Conservation (phyloP, 352 stramenopile genomes). For the Blastocystis sp. region DNA sequence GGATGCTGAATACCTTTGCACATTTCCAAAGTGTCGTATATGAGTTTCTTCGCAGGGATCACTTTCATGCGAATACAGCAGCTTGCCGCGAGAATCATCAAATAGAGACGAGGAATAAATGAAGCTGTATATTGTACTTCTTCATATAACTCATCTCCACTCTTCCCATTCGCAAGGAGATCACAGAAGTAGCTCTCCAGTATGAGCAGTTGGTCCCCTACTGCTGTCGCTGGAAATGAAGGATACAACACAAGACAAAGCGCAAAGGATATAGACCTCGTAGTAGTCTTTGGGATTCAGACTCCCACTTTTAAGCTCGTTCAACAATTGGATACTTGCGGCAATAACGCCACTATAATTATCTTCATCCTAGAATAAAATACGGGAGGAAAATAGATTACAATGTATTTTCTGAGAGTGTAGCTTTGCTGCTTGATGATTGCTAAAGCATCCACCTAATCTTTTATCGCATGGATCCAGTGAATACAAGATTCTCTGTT, state of each 20-base stretch:
- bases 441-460: slow-evolving; percentile 41
- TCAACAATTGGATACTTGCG: slow-evolving; percentile 75
- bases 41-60: slow-evolving; percentile 77
- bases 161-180: slow-evolving; percentile 73
- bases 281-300: slow-evolving; percentile 99
- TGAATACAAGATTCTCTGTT: slow-evolving; percentile 45
- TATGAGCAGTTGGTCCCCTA: slow-evolving; percentile 85
- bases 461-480: neutral
- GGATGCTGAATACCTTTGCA: slow-evolving; percentile 96
- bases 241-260: slow-evolving; percentile 40
- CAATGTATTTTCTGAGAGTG: slow-evolving; percentile 33
- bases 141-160: slow-evolving; percentile 87
- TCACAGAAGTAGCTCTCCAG: slow-evolving; percentile 87
- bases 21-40: slow-evolving; percentile 96
- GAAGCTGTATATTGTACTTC: slow-evolving; percentile 79
- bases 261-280: slow-evolving; percentile 84
- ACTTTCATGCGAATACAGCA: slow-evolving; percentile 84
- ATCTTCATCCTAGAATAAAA: slow-evolving; percentile 63
- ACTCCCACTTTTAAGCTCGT: slow-evolving; percentile 76
- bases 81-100: slow-evolving; percentile 90
- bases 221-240: slow-evolving; percentile 53
- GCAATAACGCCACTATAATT: slow-evolving; percentile 76
- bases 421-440: slow-evolving; percentile 34
- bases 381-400: neutral
- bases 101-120: slow-evolving; percentile 88